Evolutionary conservation across 2,329 filamentous ascomycete genomes (phyloP).

Genomic region (Nothopassalora personata): DNA sequence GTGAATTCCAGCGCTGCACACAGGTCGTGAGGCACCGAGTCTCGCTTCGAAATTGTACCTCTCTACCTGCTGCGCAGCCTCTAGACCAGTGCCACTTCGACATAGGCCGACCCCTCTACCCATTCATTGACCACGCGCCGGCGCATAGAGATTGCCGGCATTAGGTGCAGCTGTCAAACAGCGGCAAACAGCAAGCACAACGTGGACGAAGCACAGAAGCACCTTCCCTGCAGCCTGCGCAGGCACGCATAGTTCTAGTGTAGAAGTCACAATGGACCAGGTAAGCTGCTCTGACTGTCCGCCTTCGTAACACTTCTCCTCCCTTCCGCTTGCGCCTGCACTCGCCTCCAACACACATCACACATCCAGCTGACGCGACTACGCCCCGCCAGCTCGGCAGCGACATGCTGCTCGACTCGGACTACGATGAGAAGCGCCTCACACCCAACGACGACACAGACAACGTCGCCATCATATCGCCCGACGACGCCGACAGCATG

Average conservation of each 20-base stretch:
- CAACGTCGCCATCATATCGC: conserved; percentile 56
- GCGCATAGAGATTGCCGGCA: background rate
- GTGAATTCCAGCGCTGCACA: background rate
- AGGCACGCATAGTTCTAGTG: conserved; percentile 11
- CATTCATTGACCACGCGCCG: background rate
- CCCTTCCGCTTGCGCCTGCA: background rate
- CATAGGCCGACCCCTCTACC: background rate
- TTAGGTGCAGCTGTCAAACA: background rate
- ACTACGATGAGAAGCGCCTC: conserved; percentile 56
- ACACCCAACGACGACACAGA: conserved; percentile 34
- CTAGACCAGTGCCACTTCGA: background rate
- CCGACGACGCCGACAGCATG: conserved; percentile 51
- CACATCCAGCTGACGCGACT: conserved; percentile 22
- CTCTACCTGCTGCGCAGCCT: background rate
- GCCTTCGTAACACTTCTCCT: background rate
- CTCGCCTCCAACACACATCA: background rate
- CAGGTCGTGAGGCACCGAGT: background rate
- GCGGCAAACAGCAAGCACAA: conserved; percentile 1
- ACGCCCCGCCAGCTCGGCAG: conserved; percentile 46
- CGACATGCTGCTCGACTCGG: conserved; percentile 60
- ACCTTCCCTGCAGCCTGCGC: conserved; percentile 9
- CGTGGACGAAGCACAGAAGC: background rate
- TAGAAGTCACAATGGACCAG: background rate
- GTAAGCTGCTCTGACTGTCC: conserved; percentile 7
- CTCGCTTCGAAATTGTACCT: background rate